A percentile compares a stretch with the other conserved stretches of the same genome.
phyloP scores from a whole-genome alignment of 371 early-diverging fungal genomes.

The Zopfochytrium polystomum region DNA sequence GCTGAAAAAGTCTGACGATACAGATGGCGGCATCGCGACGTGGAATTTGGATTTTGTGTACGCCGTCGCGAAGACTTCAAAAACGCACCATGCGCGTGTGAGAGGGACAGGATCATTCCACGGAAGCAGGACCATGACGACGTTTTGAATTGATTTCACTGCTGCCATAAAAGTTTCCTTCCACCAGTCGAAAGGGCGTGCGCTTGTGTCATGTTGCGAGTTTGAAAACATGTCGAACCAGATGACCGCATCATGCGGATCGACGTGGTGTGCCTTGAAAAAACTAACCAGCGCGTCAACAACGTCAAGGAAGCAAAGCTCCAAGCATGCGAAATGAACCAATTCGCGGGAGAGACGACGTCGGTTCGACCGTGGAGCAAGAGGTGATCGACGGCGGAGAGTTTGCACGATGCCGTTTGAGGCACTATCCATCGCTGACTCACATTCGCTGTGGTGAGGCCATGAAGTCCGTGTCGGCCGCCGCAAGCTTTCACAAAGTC shows the following conservation, averaged over 20 bases:
- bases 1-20: neutral
- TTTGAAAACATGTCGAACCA: slow-evolving; percentile 30
- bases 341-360: slow-evolving; percentile 1
- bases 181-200: slow-evolving; percentile 24
- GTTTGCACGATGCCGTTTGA: slow-evolving; percentile 3
- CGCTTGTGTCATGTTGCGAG: slow-evolving; percentile 14
- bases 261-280: neutral
- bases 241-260: slow-evolving; percentile 4
- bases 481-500: slow-evolving; percentile 19
- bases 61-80: slow-evolving; percentile 9
- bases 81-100: slow-evolving; percentile 25
- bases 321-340: slow-evolving; percentile 31
- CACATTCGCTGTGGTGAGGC: slow-evolving; percentile 20
- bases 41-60: slow-evolving; percentile 1
- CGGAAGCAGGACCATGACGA: slow-evolving; percentile 27
- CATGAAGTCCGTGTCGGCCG: slow-evolving; percentile 16
- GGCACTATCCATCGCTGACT: slow-evolving; percentile 24
- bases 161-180: slow-evolving; percentile 13
- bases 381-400: slow-evolving; percentile 9
- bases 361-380: slow-evolving; percentile 1
- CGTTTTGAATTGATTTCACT: slow-evolving; percentile 16
- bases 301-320: slow-evolving; percentile 21
- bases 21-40: slow-evolving; percentile 11
- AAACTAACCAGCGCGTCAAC: slow-evolving; percentile 18
- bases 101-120: slow-evolving; percentile 28